phyloP scores from a whole-genome alignment of 192 early-diverging fungal species.

The Coemansia sp. region DNA sequence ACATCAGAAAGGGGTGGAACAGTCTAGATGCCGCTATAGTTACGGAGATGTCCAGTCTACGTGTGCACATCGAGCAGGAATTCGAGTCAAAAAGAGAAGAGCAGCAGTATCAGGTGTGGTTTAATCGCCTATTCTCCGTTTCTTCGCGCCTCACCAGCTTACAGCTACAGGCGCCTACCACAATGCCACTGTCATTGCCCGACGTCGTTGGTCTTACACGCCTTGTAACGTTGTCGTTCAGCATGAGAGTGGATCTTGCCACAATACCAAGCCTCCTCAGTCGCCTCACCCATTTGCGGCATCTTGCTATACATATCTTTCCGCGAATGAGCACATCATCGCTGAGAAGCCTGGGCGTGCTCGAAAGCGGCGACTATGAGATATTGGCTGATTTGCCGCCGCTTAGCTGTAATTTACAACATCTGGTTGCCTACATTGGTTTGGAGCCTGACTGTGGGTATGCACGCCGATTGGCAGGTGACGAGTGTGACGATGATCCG shows the following conservation, averaged over 20 bases:
- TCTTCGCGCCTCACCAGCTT: conserved; percentile 28
- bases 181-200: conserved; percentile 25
- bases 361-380: conserved; percentile 16
- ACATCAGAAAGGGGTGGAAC: conserved; percentile 23
- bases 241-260: conserved; percentile 42
- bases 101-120: conserved; percentile 31
- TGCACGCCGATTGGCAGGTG: background rate
- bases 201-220: conserved; percentile 38
- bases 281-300: conserved; percentile 23
- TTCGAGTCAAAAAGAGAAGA: conserved; percentile 7
- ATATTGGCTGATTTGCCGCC: conserved; percentile 25
- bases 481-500: conserved; percentile 1
- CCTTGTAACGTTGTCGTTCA: conserved; percentile 28
- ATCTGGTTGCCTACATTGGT: conserved; percentile 31
- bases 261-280: conserved; percentile 34
- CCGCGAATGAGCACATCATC: conserved; percentile 20
- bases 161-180: conserved; percentile 30
- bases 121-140: conserved; percentile 41
- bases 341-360: conserved; percentile 19
- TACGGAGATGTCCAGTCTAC: conserved; percentile 16
- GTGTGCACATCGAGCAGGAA: conserved; percentile 15
- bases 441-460: conserved; percentile 4
- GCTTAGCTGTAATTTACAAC: conserved; percentile 28
- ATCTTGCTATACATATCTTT: conserved; percentile 34
- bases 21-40: conserved; percentile 7